A percentile compares a stretch with the other conserved stretches of the same genome.
These are phyloP conservation scores for Corylus heterophylla DNA, from an alignment of 306 rosid genomes.

Conservation along the genomic window DNA sequence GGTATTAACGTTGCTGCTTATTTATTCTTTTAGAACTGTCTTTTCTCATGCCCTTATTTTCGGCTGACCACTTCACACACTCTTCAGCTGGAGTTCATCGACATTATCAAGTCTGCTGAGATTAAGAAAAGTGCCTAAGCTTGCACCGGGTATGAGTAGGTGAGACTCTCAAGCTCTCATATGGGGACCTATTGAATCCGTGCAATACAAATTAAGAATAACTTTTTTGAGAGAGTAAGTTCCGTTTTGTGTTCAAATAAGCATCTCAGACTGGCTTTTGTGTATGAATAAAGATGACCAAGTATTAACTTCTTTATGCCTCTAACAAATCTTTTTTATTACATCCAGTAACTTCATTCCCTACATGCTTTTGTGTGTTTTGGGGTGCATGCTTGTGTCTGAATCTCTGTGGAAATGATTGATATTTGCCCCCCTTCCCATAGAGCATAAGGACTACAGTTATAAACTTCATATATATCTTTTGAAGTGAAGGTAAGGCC, in stretches of 20 bases:
- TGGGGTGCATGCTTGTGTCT: background rate
- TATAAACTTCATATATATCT: background rate
- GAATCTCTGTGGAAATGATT: background rate
- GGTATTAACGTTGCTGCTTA: slow-evolving; percentile 18
- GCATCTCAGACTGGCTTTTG: slow-evolving; percentile 14
- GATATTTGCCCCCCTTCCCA: background rate
- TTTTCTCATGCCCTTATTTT: background rate
- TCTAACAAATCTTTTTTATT: background rate
- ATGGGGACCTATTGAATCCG: slow-evolving; percentile 10
- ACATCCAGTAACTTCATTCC: background rate
- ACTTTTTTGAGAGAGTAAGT: slow-evolving; percentile 16
- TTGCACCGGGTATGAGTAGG: slow-evolving; percentile 5
- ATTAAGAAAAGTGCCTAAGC: slow-evolving; percentile 38
- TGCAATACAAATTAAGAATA: slow-evolving; percentile 7
- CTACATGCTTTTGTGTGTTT: background rate
- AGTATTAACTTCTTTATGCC: background rate
- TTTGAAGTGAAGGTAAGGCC: background rate
- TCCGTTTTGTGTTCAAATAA: background rate
- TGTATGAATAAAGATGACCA: background rate
- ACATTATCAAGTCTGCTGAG: slow-evolving; percentile 45
- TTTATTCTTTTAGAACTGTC: background rate
- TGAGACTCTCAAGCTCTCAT: slow-evolving; percentile 10
- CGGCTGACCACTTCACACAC: background rate
- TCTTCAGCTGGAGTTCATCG: slow-evolving; percentile 49
- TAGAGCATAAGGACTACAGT: background rate